Evolutionary conservation across 441 rosid species (phyloP).

Genomic region (Brassica balearica): DNA sequence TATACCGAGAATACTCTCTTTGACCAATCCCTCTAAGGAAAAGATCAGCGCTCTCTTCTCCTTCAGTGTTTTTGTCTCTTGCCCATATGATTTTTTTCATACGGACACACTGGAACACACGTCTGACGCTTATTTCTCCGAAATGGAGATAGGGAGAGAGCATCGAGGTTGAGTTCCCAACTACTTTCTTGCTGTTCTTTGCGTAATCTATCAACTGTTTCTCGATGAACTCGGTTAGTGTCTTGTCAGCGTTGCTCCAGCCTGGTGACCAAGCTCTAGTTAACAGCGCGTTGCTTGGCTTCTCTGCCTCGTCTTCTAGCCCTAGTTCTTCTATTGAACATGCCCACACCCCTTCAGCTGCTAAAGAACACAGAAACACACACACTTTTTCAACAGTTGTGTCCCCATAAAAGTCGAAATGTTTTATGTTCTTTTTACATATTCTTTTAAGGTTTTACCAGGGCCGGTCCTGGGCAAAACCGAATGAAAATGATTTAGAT

Average conservation of each 20-base stretch:
- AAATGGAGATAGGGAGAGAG: conserved; percentile 91
- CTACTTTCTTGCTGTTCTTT: conserved; percentile 60
- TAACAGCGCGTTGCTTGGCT: conserved; percentile 78
- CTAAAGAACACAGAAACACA: neutral
- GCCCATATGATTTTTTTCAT: conserved; percentile 79
- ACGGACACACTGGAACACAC: conserved; percentile 61
- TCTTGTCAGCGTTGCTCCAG: conserved; percentile 80
- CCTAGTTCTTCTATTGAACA: conserved; percentile 74
- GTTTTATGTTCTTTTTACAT: neutral
- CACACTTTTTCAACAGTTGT: too few species aligned
- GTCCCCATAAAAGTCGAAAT: too few species aligned
- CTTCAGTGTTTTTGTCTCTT: conserved; percentile 61
- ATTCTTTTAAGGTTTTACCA: conserved; percentile 32
- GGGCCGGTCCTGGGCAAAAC: too few species aligned
- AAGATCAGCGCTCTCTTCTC: conserved; percentile 66
- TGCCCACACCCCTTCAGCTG: conserved; percentile 54
- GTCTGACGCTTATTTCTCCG: conserved; percentile 85
- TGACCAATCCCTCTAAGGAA: conserved; percentile 81
- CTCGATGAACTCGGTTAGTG: conserved; percentile 69
- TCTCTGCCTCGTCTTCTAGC: conserved; percentile 83
- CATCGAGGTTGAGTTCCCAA: conserved; percentile 67
- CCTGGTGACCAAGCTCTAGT: conserved; percentile 94
- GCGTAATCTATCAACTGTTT: conserved; percentile 62
- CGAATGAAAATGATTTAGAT: too few species aligned
- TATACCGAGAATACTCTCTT: conserved; percentile 90